Base-by-base conservation (phyloP, 2,329 filamentous ascomycete species). In the Lachnum nothofagi region DNA sequence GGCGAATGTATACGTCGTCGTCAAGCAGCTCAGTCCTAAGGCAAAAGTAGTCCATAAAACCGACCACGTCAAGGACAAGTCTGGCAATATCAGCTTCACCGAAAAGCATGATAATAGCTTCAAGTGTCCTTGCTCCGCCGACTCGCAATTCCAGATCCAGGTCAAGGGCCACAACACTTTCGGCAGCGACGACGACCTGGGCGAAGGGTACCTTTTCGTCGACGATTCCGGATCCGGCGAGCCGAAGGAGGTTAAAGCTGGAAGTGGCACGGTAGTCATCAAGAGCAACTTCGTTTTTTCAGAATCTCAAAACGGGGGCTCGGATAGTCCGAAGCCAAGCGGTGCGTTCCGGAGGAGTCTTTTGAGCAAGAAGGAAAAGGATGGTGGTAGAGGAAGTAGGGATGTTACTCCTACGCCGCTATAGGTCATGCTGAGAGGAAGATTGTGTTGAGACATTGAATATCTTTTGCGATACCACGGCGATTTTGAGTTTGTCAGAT, bases 151-250 rank as follows among this genome's bases (percentile, higher is more conserved):
- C 78, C 86, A 89, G 65, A 66, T 98, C 53, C 79, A 87, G 55
- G 90, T 90, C 53, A 90, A 90, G 65, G 86, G 90, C 60, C 88
- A 95, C 63, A 81, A 86, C 61, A 87, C 83, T 1, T 91, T 97
- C 63, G 86, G 88, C 44, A 85, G 82, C 49, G 89, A 94, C 64
- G 85, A 91, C 48, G 80, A 85, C 51, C 77, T 98, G 0, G 93
- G 93, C 45, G 91, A 97, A 63, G 80, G 80, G 4, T 66, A 86
- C n/a, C 95, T 95, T 71, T 91, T 94, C 65, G 80, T 98, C n/a
- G 89, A 91, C 56, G 91, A 98, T 64, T 79, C 76, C 1, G 79
- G 80, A 2, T 72, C 75, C 1, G 80, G 79, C 9, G 73, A 76
- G 25, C 85, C 91, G 59, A 93, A 91, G 73, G 74, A 80, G 34